Conservation (phyloP, 306 rosid genomes). For the Rubus parviflorus region DNA sequence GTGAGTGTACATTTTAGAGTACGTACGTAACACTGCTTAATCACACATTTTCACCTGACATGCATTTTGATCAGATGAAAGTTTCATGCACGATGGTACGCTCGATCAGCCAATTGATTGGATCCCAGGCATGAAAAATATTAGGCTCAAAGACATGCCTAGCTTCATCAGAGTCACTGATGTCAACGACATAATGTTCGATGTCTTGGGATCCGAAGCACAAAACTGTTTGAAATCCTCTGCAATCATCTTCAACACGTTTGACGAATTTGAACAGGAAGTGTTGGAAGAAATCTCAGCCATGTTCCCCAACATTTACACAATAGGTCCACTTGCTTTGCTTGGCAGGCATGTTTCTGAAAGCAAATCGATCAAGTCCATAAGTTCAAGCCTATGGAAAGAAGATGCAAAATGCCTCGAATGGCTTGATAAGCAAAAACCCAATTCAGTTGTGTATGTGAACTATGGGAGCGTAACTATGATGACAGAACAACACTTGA, state of each 20-base stretch:
- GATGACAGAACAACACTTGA: conserved; percentile 33
- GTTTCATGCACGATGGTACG: conserved; percentile 28
- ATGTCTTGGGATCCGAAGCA: conserved; percentile 31
- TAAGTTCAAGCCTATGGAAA: conserved; percentile 39
- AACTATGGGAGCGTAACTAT: conserved; percentile 40
- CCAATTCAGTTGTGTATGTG: conserved; percentile 41
- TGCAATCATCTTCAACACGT: conserved; percentile 41
- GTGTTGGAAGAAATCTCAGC: conserved; percentile 39
- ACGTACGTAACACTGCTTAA: too few relatives aligned
- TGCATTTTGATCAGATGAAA: conserved; percentile 27
- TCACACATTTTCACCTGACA: neutral
- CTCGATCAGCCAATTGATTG: conserved; percentile 35
- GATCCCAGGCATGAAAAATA: conserved; percentile 40
- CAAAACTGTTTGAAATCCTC: conserved; percentile 36
- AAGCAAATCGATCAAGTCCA: conserved; percentile 19
- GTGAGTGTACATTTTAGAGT: too few relatives aligned
- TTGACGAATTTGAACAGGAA: conserved; percentile 38
- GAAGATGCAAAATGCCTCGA: conserved; percentile 37
- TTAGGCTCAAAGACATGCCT: conserved; percentile 45
- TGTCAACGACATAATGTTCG: conserved; percentile 33
- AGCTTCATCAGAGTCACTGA: conserved; percentile 39
- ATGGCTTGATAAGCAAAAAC: conserved; percentile 40
- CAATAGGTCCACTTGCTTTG: conserved; percentile 41
- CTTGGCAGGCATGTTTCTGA: conserved; percentile 25
- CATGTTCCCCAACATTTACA: conserved; percentile 42